A percentile compares a stretch with the other conserved stretches of the same genome.
Evolutionary conservation across 306 rosid genomes (phyloP).

Genomic region (Medicago truncatula): DNA sequence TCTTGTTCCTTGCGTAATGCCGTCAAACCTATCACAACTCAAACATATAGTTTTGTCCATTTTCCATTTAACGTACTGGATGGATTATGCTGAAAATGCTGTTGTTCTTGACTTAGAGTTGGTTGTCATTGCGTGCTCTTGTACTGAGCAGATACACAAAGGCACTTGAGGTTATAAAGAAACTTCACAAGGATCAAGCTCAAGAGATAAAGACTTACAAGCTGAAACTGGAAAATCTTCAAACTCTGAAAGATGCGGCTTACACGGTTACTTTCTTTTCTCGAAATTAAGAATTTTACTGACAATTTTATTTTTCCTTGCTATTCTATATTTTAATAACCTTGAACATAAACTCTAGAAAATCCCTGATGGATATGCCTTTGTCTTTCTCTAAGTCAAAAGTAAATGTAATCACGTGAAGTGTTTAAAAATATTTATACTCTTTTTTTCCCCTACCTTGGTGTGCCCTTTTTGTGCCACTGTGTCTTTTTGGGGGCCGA

Average conservation of each 20-base stretch:
- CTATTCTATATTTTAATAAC: constrained; percentile 25
- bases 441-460: not conserved
- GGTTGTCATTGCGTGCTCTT: constrained; percentile 12
- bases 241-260: constrained; percentile 85
- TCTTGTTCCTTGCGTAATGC: not conserved
- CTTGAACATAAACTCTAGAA: constrained; percentile 6
- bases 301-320: constrained; percentile 2
- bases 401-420: not conserved
- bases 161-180: constrained; percentile 93
- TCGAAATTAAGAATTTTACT: not conserved
- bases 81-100: constrained; percentile 18
- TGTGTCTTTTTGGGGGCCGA: not conserved
- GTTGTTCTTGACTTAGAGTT: constrained; percentile 30
- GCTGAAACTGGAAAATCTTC: constrained; percentile 89
- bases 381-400: not conserved
- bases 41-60: not conserved
- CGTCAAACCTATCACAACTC: not conserved
- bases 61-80: constrained; percentile 7
- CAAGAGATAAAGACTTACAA: constrained; percentile 90
- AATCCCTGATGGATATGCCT: constrained; percentile 3
- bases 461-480: not conserved
- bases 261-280: constrained; percentile 64
- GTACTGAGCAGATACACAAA: constrained; percentile 75
- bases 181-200: constrained; percentile 89
- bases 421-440: not conserved